These are phyloP conservation scores for Plasmodium blacklocki DNA, from an alignment of 169 alveolate genomes.

Conservation along the genomic window DNA sequence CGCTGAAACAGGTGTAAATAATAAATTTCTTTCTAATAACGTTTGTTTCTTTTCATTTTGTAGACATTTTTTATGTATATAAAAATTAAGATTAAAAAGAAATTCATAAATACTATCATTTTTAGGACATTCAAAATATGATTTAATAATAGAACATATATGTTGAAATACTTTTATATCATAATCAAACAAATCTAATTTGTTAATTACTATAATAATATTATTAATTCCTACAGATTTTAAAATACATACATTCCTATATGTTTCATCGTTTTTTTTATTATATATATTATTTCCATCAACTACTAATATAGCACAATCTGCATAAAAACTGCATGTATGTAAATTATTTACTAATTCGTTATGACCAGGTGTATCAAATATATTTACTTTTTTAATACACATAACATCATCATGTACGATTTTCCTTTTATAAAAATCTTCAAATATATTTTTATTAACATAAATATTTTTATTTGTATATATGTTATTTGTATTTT, in stretches of 20 bases:
- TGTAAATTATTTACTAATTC: conserved; percentile 82
- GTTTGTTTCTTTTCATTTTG: not conserved
- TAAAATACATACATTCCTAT: conserved; percentile 77
- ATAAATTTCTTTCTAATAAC: conserved; percentile 21
- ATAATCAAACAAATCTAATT: conserved; percentile 80
- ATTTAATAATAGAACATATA: conserved; percentile 46
- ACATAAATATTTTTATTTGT: conserved; percentile 22
- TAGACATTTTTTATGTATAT: conserved; percentile 4
- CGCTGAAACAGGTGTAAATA: conserved; percentile 61
- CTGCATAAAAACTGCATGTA: conserved; percentile 84
- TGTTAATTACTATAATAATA: conserved; percentile 81
- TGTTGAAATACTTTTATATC: conserved; percentile 45
- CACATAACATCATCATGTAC: conserved; percentile 29
- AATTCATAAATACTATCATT: conserved; percentile 55
- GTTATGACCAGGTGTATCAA: conserved; percentile 87
- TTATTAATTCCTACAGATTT: conserved; percentile 81
- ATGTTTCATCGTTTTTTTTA: conserved; percentile 78
- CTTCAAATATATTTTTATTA: conserved; percentile 39
- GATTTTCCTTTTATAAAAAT: conserved; percentile 12
- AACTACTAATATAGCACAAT: conserved; percentile 80
- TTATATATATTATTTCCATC: conserved; percentile 81
- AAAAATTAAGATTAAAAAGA: conserved; percentile 59
- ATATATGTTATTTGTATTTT: not conserved
- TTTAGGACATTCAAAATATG: conserved; percentile 43
- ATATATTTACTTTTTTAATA: conserved; percentile 79